Evolutionary conservation across 2,329 filamentous ascomycete genomes (phyloP), one percentile per base, ranked within the genome.

Genomic region (Phaeosphaeria sp.): DNA sequence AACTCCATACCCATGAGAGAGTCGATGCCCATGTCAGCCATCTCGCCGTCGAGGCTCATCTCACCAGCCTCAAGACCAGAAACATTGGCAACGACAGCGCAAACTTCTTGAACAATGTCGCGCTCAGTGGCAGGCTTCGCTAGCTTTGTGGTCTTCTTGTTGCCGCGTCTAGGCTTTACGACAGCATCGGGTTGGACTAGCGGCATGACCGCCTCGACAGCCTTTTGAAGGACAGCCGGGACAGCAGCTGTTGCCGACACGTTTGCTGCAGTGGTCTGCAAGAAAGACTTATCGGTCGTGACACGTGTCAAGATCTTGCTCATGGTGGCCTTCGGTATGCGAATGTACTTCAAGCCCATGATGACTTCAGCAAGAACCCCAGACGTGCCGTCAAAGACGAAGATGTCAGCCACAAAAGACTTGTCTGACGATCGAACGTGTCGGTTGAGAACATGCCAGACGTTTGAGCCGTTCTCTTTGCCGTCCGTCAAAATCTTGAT

Each of bases 1-100:
- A 79, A 57, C 52, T 79, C 77, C 23, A 69, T 77, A 1, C 60
- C 69, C 63, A 78, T 68, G 10, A 79, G 62, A 7, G 78, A 80
- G 53, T 79, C 77, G 13, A 80, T 66, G 1, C 78, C 78, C 11
- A 79, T 55, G 27, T 78, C 74, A 7, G 59, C 67, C 22, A 78
- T 58, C 7, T 66, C 58, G 2, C 62, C 52, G 17, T 69, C 63
- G 3, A 60, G 54, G 39, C 50, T 56, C n/a, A 71, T 55, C 17
- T 69, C 62, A 2, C 63, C 59, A 1, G 59, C 22, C 50, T 66
- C 47, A 63, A 62, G 30, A 60, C 63, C 63, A 41, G 62, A 43
- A 39, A 64, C 42, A 15, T 63, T 53, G 0, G 54, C 55, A 11
- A 66, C n/a, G 13, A 65, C 43, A 9, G 23, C 53, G 15, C 42